These are phyloP conservation scores for Lactarius quietus DNA, from an alignment of 768 basidiomycete species.

Conservation along the genomic window DNA sequence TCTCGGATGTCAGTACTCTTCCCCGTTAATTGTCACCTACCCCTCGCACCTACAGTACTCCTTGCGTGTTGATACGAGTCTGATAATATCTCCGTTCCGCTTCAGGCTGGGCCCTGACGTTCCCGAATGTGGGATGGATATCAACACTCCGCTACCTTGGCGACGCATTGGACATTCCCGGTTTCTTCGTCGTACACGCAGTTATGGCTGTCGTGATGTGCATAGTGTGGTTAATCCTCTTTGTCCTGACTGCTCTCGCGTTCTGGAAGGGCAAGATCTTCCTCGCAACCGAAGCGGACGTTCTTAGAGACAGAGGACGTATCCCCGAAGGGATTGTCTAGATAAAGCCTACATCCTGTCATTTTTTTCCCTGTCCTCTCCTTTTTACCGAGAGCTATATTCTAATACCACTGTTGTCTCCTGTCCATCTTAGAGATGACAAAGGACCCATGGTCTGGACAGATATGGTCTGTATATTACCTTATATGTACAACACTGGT, in stretches of 20 bases:
- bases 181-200: conserved; percentile 39
- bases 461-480: background rate
- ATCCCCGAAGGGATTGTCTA: conserved; percentile 6
- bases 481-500: background rate
- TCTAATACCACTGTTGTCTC: background rate
- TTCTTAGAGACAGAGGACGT: conserved; percentile 36
- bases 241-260: conserved; percentile 40
- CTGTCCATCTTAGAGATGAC: background rate
- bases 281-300: conserved; percentile 40
- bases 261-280: conserved; percentile 45
- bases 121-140: conserved; percentile 50
- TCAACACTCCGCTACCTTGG: conserved; percentile 40
- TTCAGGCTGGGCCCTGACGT: conserved; percentile 45
- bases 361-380: background rate
- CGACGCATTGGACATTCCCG: conserved; percentile 40
- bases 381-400: background rate
- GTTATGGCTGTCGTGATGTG: conserved; percentile 42
- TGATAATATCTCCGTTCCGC: background rate
- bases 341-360: background rate
- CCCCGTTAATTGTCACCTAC: background rate
- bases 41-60: background rate
- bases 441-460: background rate
- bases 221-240: conserved; percentile 40
- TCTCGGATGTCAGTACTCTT: conserved; percentile 38
- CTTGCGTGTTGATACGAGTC: background rate